Conservation (phyloP, 257 asterid genomes). For the Parsonsia alboflavescens region DNA sequence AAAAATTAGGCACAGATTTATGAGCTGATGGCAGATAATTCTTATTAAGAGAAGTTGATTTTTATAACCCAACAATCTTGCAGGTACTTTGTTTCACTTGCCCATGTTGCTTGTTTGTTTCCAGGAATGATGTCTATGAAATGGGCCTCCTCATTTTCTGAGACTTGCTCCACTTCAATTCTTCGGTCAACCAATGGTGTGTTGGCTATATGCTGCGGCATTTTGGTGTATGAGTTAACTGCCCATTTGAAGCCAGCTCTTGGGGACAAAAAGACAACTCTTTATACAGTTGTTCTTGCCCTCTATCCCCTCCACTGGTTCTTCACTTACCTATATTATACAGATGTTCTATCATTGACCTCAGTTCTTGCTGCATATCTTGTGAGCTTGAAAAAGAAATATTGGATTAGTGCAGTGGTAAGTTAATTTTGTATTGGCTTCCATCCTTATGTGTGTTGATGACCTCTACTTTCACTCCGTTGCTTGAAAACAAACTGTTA, state of each 20-base stretch:
- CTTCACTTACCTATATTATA: slow-evolving; percentile 79
- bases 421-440: slow-evolving; percentile 17
- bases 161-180: slow-evolving; percentile 62
- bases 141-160: slow-evolving; percentile 48
- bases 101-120: slow-evolving; percentile 86
- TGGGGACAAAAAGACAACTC: slow-evolving; percentile 64
- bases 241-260: slow-evolving; percentile 62
- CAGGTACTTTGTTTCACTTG: slow-evolving; percentile 97
- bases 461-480: no score
- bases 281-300: slow-evolving; percentile 58
- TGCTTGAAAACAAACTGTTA: not conserved
- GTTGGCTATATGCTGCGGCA: slow-evolving; percentile 66
- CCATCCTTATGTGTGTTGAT: not conserved
- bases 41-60: slow-evolving; percentile 31
- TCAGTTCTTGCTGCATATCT: slow-evolving; percentile 85
- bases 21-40: not conserved
- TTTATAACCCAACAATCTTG: slow-evolving; percentile 36
- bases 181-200: slow-evolving; percentile 72
- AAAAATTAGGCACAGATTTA: not conserved
- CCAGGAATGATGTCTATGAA: slow-evolving; percentile 54
- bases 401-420: slow-evolving; percentile 78
- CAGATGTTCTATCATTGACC: slow-evolving; percentile 88
- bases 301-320: slow-evolving; percentile 97
- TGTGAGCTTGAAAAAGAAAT: slow-evolving; percentile 58
- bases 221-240: slow-evolving; percentile 62